Conservation (phyloP, 306 rosid genomes). For the Gastrolobium bilobum region DNA sequence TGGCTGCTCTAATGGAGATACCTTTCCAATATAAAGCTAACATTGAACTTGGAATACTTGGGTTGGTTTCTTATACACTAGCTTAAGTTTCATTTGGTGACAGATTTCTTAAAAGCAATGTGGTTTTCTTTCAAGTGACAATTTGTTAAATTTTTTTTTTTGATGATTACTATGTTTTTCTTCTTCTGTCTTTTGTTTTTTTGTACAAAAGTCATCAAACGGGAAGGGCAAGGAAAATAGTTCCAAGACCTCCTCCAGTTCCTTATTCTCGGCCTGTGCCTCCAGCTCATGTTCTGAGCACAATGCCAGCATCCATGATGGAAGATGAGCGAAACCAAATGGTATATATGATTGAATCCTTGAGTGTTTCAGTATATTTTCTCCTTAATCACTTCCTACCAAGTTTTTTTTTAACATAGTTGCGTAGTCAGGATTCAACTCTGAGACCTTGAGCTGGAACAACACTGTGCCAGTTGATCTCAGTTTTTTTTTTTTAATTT, state of each 20-base stretch:
- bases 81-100: background rate
- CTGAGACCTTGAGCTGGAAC: no score
- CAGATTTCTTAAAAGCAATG: conserved; percentile 7
- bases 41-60: conserved; percentile 66
- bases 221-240: conserved; percentile 67
- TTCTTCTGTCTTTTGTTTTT: background rate
- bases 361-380: background rate
- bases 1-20: conserved; percentile 94
- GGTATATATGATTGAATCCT: conserved; percentile 53
- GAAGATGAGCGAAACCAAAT: conserved; percentile 60
- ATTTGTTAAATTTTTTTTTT: conserved; percentile 26
- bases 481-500: no score
- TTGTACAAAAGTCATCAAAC: conserved; percentile 59
- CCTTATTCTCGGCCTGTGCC: conserved; percentile 56
- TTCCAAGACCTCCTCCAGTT: conserved; percentile 81
- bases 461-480: no score
- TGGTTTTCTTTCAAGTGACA: conserved; percentile 32
- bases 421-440: no score
- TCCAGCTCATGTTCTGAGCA: conserved; percentile 53
- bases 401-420: background rate
- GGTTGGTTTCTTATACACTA: conserved; percentile 56
- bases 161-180: conserved; percentile 10
- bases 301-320: conserved; percentile 38
- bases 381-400: conserved; percentile 10
- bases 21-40: conserved; percentile 87